Base-by-base conservation (phyloP, 306 rosid species). In the Alnus rubra region DNA sequence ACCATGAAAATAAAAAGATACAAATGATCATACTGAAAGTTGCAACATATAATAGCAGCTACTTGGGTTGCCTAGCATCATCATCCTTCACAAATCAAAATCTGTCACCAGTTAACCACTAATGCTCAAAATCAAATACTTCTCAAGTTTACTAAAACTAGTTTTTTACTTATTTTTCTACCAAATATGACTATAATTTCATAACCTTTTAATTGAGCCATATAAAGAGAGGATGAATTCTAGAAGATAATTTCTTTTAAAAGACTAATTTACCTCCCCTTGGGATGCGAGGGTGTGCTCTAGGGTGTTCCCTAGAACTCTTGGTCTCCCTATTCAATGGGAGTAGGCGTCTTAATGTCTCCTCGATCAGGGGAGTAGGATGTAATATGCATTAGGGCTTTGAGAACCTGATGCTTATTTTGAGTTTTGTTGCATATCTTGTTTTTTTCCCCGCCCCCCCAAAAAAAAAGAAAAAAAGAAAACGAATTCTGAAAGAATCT, bases 101-200 rank as follows among this genome's bases (percentile, higher is more conserved):
- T 51, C 51, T 11, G 15, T 51, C 55, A 51, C 55, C 55, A 51
- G 55, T 14, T 30, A 8, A 62, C 6, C 14, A 62, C 14, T 3
- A 62, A 30, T 28, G 18, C 68, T 37, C 39, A 60, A 60, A 60
- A 31, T 31, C 68, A 60, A 30, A 62, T 31, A 31, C 44, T 62
- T 9, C 9, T 31, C 44, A 30, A 3, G 39, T 12, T 30, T 1
- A 30, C 44, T 10, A 9, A 62, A 58, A 33, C 35, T 9, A 23
- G 28, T 73, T 54, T 16, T 6, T 76, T 48, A 58, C 15, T 62
- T 31, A 33, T 31, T 13, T 60, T 11, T 31, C 68, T 62, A 9
- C 39, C 1, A 3, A n/a, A 68, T 35, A 67, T 45, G 47, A 77
- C 52, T 53, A 69, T 70, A 50, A 42, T 55, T 58, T 76, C 49